Evolutionary conservation across 257 asterid species (phyloP).

Genomic region (Penstemon davidsonii): DNA sequence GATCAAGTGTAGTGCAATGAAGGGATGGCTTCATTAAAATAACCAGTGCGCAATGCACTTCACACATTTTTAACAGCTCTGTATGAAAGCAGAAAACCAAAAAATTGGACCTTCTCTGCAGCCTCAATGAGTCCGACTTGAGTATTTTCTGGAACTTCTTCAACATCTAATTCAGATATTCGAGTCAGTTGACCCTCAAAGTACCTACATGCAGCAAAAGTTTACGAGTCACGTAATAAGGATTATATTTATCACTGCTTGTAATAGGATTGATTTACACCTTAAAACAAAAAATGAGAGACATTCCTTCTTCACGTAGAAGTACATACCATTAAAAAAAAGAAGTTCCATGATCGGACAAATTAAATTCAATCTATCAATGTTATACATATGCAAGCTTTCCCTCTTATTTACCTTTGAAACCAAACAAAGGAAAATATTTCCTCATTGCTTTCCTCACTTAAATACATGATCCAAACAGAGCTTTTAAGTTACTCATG

Average conservation of each 20-base stretch:
- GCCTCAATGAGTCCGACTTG: conserved; percentile 64
- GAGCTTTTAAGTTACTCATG: conserved; percentile 2
- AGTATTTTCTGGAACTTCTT: conserved; percentile 51
- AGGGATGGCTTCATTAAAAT: not conserved
- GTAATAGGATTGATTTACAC: conserved; percentile 11
- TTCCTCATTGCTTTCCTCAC: conserved; percentile 2
- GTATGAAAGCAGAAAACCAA: not conserved
- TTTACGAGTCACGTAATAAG: conserved; percentile 17
- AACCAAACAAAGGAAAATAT: conserved; percentile 8
- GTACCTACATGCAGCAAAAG: conserved; percentile 54
- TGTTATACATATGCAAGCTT: not conserved
- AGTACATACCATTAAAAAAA: not conserved
- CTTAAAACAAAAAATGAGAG: conserved; percentile 4
- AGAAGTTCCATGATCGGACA: not conserved
- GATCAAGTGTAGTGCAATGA: not conserved
- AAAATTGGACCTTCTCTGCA: conserved; percentile 68
- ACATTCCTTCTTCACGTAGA: not conserved
- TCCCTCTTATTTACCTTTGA: not conserved
- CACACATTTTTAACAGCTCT: not conserved
- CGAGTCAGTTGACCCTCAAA: conserved; percentile 81
- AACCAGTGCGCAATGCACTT: not conserved
- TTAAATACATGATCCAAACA: not conserved
- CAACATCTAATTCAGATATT: conserved; percentile 65
- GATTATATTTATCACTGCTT: not conserved
- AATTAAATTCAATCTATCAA: not conserved